phyloP scores from a whole-genome alignment of 2,329 filamentous ascomycete genomes.

The Talaromyces marneffei region DNA sequence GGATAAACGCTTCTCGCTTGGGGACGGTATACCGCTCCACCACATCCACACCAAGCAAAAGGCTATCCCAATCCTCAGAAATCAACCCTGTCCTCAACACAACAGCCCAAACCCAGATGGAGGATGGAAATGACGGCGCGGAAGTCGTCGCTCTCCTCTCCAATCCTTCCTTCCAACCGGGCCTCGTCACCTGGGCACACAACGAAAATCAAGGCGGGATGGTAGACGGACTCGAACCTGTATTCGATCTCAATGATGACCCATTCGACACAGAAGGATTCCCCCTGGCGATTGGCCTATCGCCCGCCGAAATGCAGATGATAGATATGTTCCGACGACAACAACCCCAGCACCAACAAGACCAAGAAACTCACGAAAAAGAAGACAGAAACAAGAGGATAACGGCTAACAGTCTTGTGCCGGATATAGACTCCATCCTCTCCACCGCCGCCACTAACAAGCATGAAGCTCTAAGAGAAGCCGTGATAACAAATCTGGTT shows the following conservation, averaged over 20 bases:
- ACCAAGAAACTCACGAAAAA: background rate
- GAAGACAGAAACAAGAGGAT: constrained; percentile 15
- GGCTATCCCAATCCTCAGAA: background rate
- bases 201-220: background rate
- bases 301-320: constrained; percentile 23
- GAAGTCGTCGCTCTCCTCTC: constrained; percentile 39
- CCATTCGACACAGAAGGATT: constrained; percentile 18
- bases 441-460: constrained; percentile 2
- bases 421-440: constrained; percentile 30
- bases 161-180: constrained; percentile 27
- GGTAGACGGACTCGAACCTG: background rate
- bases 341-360: constrained; percentile 8
- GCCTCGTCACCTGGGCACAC: constrained; percentile 15
- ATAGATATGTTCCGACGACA: constrained; percentile 29
- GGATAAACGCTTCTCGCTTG: constrained; percentile 8
- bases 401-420: constrained; percentile 28
- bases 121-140: constrained; percentile 30
- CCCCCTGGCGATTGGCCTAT: constrained; percentile 18
- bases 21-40: constrained; percentile 15
- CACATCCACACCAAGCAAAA: background rate
- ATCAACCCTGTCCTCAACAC: too few relatives aligned
- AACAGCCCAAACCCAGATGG: background rate
- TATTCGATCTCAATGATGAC: constrained; percentile 15
- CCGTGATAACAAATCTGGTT: constrained; percentile 25
- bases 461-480: constrained; percentile 23